Evolutionary conservation across 225 moss, liverwort and hornwort genomes (phyloP), one percentile per base, ranked within the genome.

Genomic region (Pseudoscleropodium purum): DNA sequence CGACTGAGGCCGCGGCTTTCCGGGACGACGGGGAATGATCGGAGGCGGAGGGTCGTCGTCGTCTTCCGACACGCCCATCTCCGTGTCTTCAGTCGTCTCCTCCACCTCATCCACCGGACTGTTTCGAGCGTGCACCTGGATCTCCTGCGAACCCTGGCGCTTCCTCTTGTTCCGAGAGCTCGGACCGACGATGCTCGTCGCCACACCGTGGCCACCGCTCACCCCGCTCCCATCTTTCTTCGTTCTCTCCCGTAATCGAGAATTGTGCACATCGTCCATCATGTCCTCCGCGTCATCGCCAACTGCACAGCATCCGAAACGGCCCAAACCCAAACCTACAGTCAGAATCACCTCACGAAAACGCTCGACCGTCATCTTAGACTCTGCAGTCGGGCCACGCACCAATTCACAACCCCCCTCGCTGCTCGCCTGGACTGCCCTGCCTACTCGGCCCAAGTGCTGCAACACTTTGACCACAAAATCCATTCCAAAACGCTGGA

Each of bases 21-120:
- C 96, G 20, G 88, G 91, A 45, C 99, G 95, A 14, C 97, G 96
- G 25, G 95, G 91, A 70, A 99, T 95, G 36, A 96, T 95, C 56
- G 97, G 96, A 67, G 99, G 99, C 25, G 97, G 98, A 47, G 91
- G 96, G 88, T 98, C 97, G 85, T 98, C 97, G 84, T 97, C 98
- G 62, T 98, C 98, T 73, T 98, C 97, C 54, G 98, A 98, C 27
- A 63, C 94, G 37, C 94, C 97, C 92, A 98, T 93, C 88, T 97
- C 97, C 78, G 93, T 96, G 63, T 97, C 99, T 77, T 99, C 96
- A 6, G 96, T 96, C 75, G 95, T 96, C 87, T 97, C 99, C 64
- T 99, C 99, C 25, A 96, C 73, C 76, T 97, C 96, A 59, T 97
- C 97, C 12, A 86, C 95, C 52, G 93, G 94, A 86, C 91, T 96